Conservation (phyloP, 169 alveolate genomes). For the Cryptosporidium tyzzeri region DNA sequence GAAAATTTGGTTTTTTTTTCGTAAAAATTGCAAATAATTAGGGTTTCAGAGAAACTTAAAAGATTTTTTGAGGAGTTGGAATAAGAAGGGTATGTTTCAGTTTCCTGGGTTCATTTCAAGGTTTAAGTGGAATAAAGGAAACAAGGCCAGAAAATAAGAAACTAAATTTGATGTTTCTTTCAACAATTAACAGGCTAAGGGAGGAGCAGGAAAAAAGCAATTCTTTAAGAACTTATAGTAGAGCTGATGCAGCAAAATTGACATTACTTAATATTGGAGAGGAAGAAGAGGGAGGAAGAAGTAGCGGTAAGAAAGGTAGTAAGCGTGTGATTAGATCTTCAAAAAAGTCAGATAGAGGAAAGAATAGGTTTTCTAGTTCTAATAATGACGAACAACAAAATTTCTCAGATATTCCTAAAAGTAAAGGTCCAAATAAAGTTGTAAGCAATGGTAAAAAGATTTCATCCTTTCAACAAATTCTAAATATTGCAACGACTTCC, state of each 20-base stretch:
- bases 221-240: conserved; percentile 1
- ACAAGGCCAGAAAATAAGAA: not conserved
- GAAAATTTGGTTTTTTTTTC: not conserved
- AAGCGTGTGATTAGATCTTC: not conserved
- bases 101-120: not conserved
- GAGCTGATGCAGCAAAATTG: not conserved
- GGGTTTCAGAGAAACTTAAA: not conserved
- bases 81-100: not conserved
- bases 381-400: not conserved
- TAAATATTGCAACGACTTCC: conserved; percentile 14
- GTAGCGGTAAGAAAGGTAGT: not conserved
- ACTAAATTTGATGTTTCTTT: conserved; percentile 50
- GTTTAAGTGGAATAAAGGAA: not conserved
- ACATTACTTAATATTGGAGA: not conserved
- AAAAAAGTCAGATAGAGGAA: not conserved
- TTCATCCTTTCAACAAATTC: conserved; percentile 16
- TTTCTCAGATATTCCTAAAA: not conserved
- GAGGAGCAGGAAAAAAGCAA: conserved; percentile 31
- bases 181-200: conserved; percentile 51
- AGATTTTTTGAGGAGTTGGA: not conserved
- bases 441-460: not conserved
- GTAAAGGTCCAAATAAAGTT: not conserved
- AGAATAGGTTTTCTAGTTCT: not conserved
- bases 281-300: not conserved
- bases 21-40: not conserved